Evolutionary conservation across 164 flowering plant genomes (phyloP).

Genomic region (Pachysandra terminalis): DNA sequence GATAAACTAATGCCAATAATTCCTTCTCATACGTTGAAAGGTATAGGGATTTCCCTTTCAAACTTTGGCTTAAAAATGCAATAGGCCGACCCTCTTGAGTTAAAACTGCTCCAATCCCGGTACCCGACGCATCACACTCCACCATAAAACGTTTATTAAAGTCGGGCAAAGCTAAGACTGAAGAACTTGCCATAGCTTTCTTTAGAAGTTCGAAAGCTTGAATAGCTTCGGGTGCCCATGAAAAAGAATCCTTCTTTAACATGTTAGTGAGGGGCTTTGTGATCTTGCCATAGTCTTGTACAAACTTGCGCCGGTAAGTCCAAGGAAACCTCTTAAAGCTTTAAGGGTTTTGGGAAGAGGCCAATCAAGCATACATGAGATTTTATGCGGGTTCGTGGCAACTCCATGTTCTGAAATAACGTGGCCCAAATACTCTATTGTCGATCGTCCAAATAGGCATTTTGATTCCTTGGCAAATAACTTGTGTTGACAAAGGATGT

Average conservation of each 20-base stretch:
- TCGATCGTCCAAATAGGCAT: background rate
- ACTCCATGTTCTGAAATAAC: conserved; percentile 8
- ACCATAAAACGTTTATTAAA: background rate
- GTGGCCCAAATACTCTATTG: conserved; percentile 11
- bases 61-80: background rate
- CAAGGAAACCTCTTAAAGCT: conserved; percentile 7
- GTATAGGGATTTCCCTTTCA: background rate
- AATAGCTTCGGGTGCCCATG: background rate
- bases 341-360: background rate
- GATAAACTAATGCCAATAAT: background rate
- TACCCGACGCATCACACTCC: background rate
- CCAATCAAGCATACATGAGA: background rate
- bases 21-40: conserved; percentile 13
- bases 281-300: background rate
- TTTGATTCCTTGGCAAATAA: background rate
- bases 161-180: conserved; percentile 7
- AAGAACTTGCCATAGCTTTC: background rate
- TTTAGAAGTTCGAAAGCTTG: conserved; percentile 1
- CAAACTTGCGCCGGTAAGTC: background rate
- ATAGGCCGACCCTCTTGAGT: background rate
- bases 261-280: background rate
- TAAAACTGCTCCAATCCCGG: background rate
- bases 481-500: background rate
- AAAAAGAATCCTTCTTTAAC: background rate
- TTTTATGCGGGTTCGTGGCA: background rate